Percentiles rank a stretch among this genome's conserved stretches.
Evolutionary conservation across 257 asterid genomes (phyloP).

Genomic region (Fraxinus quadrangulata): DNA sequence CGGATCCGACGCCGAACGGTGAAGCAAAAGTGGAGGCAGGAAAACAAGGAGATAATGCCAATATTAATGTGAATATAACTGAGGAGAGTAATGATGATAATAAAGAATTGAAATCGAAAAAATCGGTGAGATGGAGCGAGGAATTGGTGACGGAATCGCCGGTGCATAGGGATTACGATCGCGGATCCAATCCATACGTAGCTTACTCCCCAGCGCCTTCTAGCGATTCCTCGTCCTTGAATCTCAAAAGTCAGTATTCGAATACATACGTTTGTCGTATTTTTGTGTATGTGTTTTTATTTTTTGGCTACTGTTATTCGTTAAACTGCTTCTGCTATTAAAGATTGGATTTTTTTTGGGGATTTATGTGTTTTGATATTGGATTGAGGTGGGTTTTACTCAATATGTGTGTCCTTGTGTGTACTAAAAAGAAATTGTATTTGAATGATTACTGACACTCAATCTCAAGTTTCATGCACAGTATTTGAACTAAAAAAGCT

Average conservation of each 20-base stretch:
- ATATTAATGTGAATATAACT: slow-evolving; percentile 8
- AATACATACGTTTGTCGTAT: not conserved
- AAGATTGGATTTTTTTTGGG: slow-evolving; percentile 29
- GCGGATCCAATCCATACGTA: slow-evolving; percentile 69
- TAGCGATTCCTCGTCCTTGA: slow-evolving; percentile 52
- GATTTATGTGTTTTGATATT: slow-evolving; percentile 25
- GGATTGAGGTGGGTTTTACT: not conserved
- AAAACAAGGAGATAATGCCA: slow-evolving; percentile 34
- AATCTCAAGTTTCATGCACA: not conserved
- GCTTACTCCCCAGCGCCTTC: slow-evolving; percentile 58
- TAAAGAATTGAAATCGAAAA: slow-evolving; percentile 47
- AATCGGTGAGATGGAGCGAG: slow-evolving; percentile 85
- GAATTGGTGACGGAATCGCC: slow-evolving; percentile 73
- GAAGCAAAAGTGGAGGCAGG: slow-evolving; percentile 22
- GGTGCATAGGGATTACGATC: slow-evolving; percentile 47
- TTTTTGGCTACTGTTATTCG: not conserved
- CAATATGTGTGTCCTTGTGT: not conserved
- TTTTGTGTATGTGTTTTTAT: not conserved
- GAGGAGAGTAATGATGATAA: slow-evolving; percentile 20
- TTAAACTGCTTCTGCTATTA: not conserved
- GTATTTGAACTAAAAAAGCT: not conserved
- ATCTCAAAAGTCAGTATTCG: slow-evolving; percentile 62
- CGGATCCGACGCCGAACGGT: slow-evolving; percentile 43
- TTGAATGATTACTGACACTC: not conserved
- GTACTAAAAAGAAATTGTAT: too few relatives aligned